Conservation (phyloP, 768 basidiomycete species). For the Boletus vermiculosoides region DNA sequence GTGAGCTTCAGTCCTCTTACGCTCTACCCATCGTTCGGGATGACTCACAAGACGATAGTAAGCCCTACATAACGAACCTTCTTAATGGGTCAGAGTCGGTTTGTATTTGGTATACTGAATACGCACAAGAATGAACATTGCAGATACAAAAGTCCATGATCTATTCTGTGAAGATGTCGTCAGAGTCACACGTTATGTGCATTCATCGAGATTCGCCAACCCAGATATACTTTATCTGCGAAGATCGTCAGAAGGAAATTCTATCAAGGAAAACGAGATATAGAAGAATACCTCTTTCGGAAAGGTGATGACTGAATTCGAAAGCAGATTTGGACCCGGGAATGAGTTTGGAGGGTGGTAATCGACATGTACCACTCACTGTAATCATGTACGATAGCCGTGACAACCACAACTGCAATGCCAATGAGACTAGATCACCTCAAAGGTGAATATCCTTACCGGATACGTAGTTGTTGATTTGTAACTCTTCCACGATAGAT, state of each 20-base stretch:
- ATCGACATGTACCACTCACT: background rate
- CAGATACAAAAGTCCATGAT: slow-evolving; percentile 15
- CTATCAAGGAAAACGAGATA: background rate
- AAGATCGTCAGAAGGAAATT: background rate
- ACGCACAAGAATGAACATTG: slow-evolving; percentile 19
- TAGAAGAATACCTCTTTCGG: slow-evolving; percentile 13
- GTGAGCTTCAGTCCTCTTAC: background rate
- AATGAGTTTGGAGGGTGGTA: background rate
- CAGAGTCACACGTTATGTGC: background rate
- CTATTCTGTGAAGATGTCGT: slow-evolving; percentile 9
- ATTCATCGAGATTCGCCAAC: slow-evolving; percentile 5
- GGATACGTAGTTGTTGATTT: background rate
- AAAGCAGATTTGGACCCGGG: background rate
- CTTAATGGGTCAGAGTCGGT: background rate
- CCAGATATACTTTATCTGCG: slow-evolving; percentile 13
- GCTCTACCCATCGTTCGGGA: background rate
- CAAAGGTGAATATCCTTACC: slow-evolving; percentile 1
- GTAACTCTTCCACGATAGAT: background rate
- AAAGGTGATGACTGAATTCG: slow-evolving; percentile 14
- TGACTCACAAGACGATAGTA: slow-evolving; percentile 9
- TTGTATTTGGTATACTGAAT: background rate
- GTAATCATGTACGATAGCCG: background rate
- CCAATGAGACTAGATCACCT: background rate
- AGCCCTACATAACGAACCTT: slow-evolving; percentile 24
- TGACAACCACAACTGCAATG: slow-evolving; percentile 8